phyloP scores from a whole-genome alignment of 163 green algal genomes.

The Scenedesmus sp. region DNA sequence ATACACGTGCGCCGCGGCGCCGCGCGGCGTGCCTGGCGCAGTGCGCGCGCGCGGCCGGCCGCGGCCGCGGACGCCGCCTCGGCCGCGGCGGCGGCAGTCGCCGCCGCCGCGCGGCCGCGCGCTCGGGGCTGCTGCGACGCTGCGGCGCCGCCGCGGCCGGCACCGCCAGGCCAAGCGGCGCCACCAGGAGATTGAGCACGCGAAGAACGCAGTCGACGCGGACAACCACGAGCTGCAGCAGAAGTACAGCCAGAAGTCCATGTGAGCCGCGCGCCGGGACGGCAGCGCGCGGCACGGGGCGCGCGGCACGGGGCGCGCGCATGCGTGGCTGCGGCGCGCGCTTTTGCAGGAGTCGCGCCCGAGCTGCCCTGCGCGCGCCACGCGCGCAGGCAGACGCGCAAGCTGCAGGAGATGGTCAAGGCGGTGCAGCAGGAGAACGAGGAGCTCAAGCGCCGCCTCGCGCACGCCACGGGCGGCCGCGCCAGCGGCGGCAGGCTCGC shows the following conservation, averaged over 20 bases:
- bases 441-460: conserved; percentile 36
- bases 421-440: conserved; percentile 61
- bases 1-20: conserved; percentile 42
- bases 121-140: not conserved
- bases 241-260: conserved; percentile 69
- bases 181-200: conserved; percentile 60
- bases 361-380: not conserved
- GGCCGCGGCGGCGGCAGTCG: not conserved
- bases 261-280: conserved; percentile 49
- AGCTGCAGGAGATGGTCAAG: conserved; percentile 67
- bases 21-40: too few species aligned
- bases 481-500: not conserved
- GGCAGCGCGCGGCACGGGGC: not conserved
- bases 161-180: conserved; percentile 64
- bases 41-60: not conserved
- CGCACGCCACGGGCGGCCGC: not conserved
- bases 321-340: not conserved
- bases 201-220: conserved; percentile 54
- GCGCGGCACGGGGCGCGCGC: not conserved
- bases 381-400: conserved; percentile 57
- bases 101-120: too few species aligned
- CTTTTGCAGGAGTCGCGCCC: too few species aligned
- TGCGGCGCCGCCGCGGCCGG: not conserved
- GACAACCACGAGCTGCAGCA: conserved; percentile 70
- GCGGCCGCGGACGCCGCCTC: not conserved